Base-by-base conservation (phyloP, 805 yeast species). In the Hanseniaspora opuntiae region DNA sequence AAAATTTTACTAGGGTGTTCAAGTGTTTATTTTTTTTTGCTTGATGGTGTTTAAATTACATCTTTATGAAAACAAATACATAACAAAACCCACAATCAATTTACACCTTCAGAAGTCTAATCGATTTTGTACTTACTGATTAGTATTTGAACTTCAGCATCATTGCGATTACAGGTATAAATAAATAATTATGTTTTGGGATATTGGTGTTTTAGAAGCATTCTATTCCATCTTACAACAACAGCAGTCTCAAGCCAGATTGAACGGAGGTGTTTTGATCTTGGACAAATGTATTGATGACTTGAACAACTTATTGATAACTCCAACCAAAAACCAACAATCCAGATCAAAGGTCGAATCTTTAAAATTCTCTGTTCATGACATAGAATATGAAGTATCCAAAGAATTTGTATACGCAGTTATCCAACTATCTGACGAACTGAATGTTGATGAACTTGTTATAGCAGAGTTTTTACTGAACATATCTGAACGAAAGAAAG, bases 391-490 rank as follows among this genome's bases (percentile, higher is more conserved):
- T 59, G 75, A 76, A 56, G 65, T 89, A 33, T 86, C 84, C 61
- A 71, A 77, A 46, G 77, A 78, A 38, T 89, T 87, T 59, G 71
- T 83, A 39, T 73, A 78, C 51, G 71, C 76, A 4, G 75, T 87
- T 0, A 70, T 79, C 4, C 70, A 71, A 24, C 61, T 84, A 17
- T 70, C 89, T 0, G 85, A 80, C 57, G 79, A 79, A 38, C 71
- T 90, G 51, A 72, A 84, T 48, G 69, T 90, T 50, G 95, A 90
- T 65, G 97, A 90, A 63, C 51, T 84, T 30, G 71, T 76, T 2
- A 76, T 86, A 1, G 93, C 94, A 1, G 85, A 87, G 61, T 62
- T 86, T 28, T 71, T 89, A 60, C 68, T 68, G 11, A 48, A 53
- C 32, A 45, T 53, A 25, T 46, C 55, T 22, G 70, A 63, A 42